phyloP scores from a whole-genome alignment of 306 rosid species.

The Crotalaria pallida region DNA sequence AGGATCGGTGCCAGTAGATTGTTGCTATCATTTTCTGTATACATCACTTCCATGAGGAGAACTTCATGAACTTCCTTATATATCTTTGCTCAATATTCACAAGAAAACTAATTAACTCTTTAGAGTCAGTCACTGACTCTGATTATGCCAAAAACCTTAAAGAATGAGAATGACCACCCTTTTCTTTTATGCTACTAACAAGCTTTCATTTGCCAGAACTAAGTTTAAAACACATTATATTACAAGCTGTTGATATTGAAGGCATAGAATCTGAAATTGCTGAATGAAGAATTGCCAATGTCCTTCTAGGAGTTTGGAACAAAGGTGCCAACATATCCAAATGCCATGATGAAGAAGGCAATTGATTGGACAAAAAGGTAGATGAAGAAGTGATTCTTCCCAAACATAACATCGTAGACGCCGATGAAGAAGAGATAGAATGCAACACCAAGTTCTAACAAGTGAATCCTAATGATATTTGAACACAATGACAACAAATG shows the following conservation, averaged over 20 bases:
- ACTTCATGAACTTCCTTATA: slow-evolving; percentile 33
- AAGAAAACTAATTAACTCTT: slow-evolving; percentile 36
- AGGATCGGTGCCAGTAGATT: slow-evolving; percentile 21
- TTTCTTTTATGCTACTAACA: slow-evolving; percentile 34
- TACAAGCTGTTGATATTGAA: slow-evolving; percentile 22
- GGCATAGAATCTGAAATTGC: slow-evolving; percentile 13
- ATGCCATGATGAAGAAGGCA: slow-evolving; percentile 72
- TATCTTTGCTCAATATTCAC: slow-evolving; percentile 50
- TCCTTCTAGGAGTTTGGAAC: slow-evolving; percentile 54
- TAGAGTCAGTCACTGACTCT: slow-evolving; percentile 38
- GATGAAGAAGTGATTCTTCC: slow-evolving; percentile 67
- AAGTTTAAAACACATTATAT: slow-evolving; percentile 27
- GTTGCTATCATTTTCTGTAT: slow-evolving; percentile 24
- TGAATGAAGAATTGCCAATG: slow-evolving; percentile 26
- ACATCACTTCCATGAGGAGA: slow-evolving; percentile 33
- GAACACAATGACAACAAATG: slow-evolving; percentile 5
- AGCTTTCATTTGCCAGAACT: slow-evolving; percentile 28
- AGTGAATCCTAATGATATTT: slow-evolving; percentile 50
- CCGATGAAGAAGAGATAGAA: slow-evolving; percentile 71
- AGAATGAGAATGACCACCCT: slow-evolving; percentile 40
- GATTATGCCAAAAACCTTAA: slow-evolving; percentile 40
- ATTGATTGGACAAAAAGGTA: slow-evolving; percentile 69
- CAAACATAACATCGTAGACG: slow-evolving; percentile 63
- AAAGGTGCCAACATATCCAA: slow-evolving; percentile 88
- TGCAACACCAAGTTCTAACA: slow-evolving; percentile 73